A percentile compares a stretch with the other conserved stretches of the same genome.
Conservation (phyloP, 306 rosid genomes). For the Ochetophila trinervis region DNA sequence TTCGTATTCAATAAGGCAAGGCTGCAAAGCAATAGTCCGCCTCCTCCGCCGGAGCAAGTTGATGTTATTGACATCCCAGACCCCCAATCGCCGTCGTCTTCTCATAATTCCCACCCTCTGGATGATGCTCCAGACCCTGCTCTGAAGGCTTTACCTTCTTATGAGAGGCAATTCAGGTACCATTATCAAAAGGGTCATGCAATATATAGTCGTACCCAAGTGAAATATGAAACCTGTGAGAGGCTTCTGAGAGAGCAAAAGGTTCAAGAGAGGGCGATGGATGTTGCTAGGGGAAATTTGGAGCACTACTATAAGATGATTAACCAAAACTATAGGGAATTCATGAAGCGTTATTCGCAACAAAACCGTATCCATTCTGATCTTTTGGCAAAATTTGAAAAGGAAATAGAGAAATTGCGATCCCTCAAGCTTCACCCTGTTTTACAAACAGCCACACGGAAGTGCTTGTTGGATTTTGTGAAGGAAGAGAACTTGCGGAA, state of each 20-base stretch:
- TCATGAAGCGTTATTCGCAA: slow-evolving; percentile 74
- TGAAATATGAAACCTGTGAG: slow-evolving; percentile 64
- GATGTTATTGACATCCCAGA: slow-evolving; percentile 46
- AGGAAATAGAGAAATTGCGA: slow-evolving; percentile 70
- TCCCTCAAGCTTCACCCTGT: slow-evolving; percentile 74
- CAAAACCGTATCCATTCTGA: slow-evolving; percentile 77
- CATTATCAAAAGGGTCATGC: slow-evolving; percentile 66
- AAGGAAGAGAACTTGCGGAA: slow-evolving; percentile 84
- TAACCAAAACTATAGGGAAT: slow-evolving; percentile 74
- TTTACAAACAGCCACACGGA: slow-evolving; percentile 53
- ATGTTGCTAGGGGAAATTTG: slow-evolving; percentile 82
- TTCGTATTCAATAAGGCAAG: slow-evolving; percentile 76
- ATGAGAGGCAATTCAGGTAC: slow-evolving; percentile 82
- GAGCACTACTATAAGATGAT: slow-evolving; percentile 75
- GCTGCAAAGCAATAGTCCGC: slow-evolving; percentile 54
- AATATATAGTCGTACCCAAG: slow-evolving; percentile 49
- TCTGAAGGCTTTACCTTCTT: slow-evolving; percentile 87
- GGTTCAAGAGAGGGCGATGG: slow-evolving; percentile 93
- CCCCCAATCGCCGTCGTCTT: slow-evolving; percentile 58
- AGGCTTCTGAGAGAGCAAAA: slow-evolving; percentile 78
- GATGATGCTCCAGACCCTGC: slow-evolving; percentile 96
- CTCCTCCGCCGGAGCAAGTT: slow-evolving; percentile 62
- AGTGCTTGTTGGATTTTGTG: slow-evolving; percentile 85
- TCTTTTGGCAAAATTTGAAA: slow-evolving; percentile 69
- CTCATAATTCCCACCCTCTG: slow-evolving; percentile 70